Evolutionary conservation across 2,329 filamentous ascomycete genomes (phyloP), one percentile per base, ranked within the genome.

Genomic region (Ophiostoma sp.): DNA sequence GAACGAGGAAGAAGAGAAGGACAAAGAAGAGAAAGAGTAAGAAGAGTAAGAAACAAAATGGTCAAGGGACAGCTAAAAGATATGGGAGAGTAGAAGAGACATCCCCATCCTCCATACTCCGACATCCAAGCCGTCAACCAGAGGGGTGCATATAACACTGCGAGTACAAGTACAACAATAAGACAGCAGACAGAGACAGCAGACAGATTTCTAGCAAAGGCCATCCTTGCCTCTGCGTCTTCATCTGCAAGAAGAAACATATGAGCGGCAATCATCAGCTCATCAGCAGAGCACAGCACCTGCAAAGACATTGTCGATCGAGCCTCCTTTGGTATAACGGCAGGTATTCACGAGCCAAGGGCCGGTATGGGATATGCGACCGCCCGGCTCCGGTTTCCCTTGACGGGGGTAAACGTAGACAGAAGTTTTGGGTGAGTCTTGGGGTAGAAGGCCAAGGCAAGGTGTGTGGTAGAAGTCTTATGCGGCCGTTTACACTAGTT

Each of bases 261-360:
- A 31, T 11, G n/a, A 57, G n/a, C 44, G 52, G 4, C 52, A 15
- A 57, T 57, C 52, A 57, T 15, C 44, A 48, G 27, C 27, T 57
- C 52, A 57, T 15, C 39, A 57, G 52, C 52, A 27, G 44, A 48
- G 44, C 17, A 44, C 41, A 48, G 52, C 44, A 48, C 6, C 17
- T 48, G 15, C 15, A n/a, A 17, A 17, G 44, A 20, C 44, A n/a
- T 6, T 48, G 44, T 27, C n/a, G 52, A 57, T 57, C 23, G 48
- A 48, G 44, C 17, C 17, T 48, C 44, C 20, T n/a, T 2, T 17
- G 17, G 44, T 13, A 41, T 31, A 17, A 48, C 41, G 52, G 52
- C n/a, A 57, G 52, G n/a, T 57, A 27, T 27, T 27, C n/a, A 23
- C 52, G 52, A 57, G 52, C 52, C 52, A 54, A 54, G 52, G n/a